Evolutionary conservation across 2,329 filamentous ascomycete genomes (phyloP), one percentile per base, ranked within the genome.

Genomic region (Dactylellina drechsleri): DNA sequence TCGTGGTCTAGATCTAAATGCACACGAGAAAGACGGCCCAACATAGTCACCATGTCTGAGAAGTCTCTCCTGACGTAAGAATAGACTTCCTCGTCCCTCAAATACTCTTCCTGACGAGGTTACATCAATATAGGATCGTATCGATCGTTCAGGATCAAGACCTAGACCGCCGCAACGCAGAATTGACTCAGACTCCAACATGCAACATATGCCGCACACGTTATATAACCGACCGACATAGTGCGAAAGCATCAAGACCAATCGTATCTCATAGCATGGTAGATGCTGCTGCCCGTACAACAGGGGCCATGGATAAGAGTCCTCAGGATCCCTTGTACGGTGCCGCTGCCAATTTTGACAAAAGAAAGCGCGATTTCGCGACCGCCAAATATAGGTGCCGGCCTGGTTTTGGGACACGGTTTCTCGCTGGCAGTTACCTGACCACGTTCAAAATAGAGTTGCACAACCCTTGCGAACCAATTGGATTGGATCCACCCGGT

Each of bases 401-500:
- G 26, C 53, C 20, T 23, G 43, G 43, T 70, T 28, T 43, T 50
- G 16, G 40, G 43, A 61, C 43, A 73, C 36, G 61, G 53, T 61
- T 47, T 16, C 54, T 36, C 10, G 20, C 54, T 31, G 49, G 62
- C 40, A 61, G 57, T 59, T 71, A 43, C 8, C 18, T 54, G 43
- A 36, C 26, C 41, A 13, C 13, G 5, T 23, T 23, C 36, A 40
- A 74, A 67, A 62, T 67, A 67, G 62, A 56, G 70, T 74, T 67
- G 67, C 70, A 74, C 70, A 74, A 74, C 57, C 40, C 50, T 58
- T 62, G 53, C 41, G 47, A 50, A 47, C 49, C 31, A 57, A 66
- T 74, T 74, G 52, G 43, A 49, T 47, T 49, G 62, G 62, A 53
- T 61, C 62, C 62, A 62, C 57, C 52, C 70, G 70, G 70, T 74